Evolutionary conservation across 1,284 basidiomycete genomes (phyloP).

Genomic region (Lentinus polychrous): DNA sequence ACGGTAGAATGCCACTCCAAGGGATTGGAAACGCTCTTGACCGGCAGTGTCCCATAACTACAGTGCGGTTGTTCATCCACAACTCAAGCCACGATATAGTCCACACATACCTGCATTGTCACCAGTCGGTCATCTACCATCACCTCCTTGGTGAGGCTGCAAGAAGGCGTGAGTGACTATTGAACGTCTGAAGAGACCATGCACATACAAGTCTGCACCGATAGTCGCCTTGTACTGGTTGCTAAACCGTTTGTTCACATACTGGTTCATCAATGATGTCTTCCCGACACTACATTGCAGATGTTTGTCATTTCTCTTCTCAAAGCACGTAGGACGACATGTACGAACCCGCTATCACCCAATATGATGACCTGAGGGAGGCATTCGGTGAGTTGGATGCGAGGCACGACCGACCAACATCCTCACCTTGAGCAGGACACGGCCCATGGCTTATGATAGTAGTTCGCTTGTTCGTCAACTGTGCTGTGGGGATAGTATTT

Average conservation of each 20-base stretch:
- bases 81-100: background rate
- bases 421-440: slow-evolving; percentile 89
- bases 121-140: slow-evolving; percentile 98
- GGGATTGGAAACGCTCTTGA: slow-evolving; percentile 98
- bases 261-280: slow-evolving; percentile 99
- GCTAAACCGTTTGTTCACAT: slow-evolving; percentile 99
- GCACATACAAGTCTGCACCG: slow-evolving; percentile 79
- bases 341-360: slow-evolving; percentile 89
- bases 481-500: background rate
- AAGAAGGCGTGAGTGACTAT: slow-evolving; percentile 17
- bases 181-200: background rate
- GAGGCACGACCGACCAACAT: slow-evolving; percentile 10
- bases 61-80: slow-evolving; percentile 8
- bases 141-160: slow-evolving; percentile 94
- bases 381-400: slow-evolving; percentile 11
- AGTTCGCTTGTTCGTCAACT: slow-evolving; percentile 1
- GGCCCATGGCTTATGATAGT: slow-evolving; percentile 50
- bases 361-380: slow-evolving; percentile 86
- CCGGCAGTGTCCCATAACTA: slow-evolving; percentile 99
- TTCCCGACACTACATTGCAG: slow-evolving; percentile 79
- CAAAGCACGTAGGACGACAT: slow-evolving; percentile 5
- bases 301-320: slow-evolving; percentile 2
- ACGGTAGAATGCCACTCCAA: slow-evolving; percentile 98
- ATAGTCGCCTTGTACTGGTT: slow-evolving; percentile 99
- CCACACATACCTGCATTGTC: slow-evolving; percentile 85